Evolutionary conservation across 2,329 filamentous ascomycete genomes (phyloP).

Genomic region (Acrodontium crateriforme): DNA sequence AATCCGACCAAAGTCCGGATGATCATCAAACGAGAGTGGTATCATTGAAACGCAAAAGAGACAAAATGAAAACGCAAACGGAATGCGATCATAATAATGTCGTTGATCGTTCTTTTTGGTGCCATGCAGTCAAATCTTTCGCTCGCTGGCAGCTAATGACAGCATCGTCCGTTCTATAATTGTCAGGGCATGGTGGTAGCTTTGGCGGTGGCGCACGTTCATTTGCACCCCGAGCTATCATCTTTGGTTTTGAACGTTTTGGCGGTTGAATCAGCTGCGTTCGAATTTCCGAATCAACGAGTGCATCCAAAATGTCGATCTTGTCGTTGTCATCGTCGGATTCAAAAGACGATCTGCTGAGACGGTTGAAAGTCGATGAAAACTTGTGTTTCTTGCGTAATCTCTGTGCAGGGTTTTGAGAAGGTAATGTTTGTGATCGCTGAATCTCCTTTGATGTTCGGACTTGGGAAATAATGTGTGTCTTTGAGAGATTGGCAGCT

Average conservation of each 20-base stretch:
- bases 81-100: too few species aligned
- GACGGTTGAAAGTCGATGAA: not conserved
- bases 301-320: conserved; percentile 4
- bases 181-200: conserved; percentile 18
- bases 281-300: conserved; percentile 1
- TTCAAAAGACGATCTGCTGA: not conserved
- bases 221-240: conserved; percentile 20
- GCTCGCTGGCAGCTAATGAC: too few species aligned
- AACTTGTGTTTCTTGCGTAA: too few species aligned
- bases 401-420: too few species aligned
- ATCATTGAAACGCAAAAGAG: too few species aligned
- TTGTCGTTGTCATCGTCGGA: conserved; percentile 1
- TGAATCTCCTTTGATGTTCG: not conserved
- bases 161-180: conserved; percentile 4
- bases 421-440: conserved; percentile 4
- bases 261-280: not conserved
- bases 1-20: too few species aligned
- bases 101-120: too few species aligned
- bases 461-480: not conserved
- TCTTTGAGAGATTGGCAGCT: not conserved
- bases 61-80: too few species aligned
- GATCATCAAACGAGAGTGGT: too few species aligned
- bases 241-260: conserved; percentile 8
- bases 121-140: too few species aligned
- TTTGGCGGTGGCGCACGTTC: conserved; percentile 19